Percentiles rank a stretch among this genome's conserved stretches.
Conservation (phyloP, 768 basidiomycete species). For the Wakefieldia striispora region DNA sequence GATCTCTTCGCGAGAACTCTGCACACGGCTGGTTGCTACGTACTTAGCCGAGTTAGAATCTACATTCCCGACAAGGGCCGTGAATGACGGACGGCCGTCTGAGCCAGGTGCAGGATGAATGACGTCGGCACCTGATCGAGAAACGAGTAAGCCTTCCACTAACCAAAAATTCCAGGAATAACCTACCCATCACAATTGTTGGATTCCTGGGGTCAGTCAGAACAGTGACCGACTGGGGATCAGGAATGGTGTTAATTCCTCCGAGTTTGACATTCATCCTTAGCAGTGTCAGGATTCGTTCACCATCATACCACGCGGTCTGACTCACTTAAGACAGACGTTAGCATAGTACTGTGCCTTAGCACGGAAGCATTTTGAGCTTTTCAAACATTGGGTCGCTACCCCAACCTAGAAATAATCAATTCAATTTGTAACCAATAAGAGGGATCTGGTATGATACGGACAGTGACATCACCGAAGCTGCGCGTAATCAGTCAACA, state of each 20-base stretch:
- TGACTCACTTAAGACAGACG: constrained; percentile 68
- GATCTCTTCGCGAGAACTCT: constrained; percentile 70
- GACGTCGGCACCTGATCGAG: constrained; percentile 65
- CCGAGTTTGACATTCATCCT: constrained; percentile 86
- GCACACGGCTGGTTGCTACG: constrained; percentile 56
- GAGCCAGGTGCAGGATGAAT: constrained; percentile 82
- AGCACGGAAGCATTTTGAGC: constrained; percentile 60
- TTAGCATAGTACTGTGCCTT: constrained; percentile 81
- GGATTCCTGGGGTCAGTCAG: constrained; percentile 71
- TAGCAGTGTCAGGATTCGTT: neutral
- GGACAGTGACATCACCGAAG: constrained; percentile 66
- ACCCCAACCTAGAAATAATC: constrained; percentile 53
- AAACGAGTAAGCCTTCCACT: constrained; percentile 1
- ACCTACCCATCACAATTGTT: constrained; percentile 73
- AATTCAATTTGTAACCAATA: neutral
- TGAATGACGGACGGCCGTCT: constrained; percentile 77
- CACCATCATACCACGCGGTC: neutral
- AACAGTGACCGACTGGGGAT: constrained; percentile 59
- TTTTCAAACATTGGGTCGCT: constrained; percentile 77
- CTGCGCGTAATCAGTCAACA: constrained; percentile 35
- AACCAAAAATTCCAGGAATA: neutral
- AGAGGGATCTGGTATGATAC: constrained; percentile 4
- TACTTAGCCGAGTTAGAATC: constrained; percentile 78
- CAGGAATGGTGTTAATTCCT: constrained; percentile 78
- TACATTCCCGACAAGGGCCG: constrained; percentile 76